Evolutionary conservation across 441 rosid species (phyloP).

Genomic region (Iberis amara): DNA sequence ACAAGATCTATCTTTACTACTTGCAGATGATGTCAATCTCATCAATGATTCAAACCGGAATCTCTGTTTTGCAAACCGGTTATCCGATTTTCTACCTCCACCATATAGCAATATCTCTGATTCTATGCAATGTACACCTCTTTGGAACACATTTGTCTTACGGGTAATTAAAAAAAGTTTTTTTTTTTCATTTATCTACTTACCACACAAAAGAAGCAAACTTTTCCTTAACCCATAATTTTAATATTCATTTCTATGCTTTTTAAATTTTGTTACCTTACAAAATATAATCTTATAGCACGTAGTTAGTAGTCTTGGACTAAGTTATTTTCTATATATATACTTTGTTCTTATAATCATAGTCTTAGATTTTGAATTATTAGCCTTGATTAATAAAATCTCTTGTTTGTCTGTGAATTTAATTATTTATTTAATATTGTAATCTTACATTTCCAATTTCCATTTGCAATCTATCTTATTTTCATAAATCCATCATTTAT

Average conservation of each 20-base stretch:
- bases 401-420: too few relatives aligned
- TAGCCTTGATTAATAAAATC: too few relatives aligned
- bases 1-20: conserved; percentile 19
- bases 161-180: conserved; percentile 52
- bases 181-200: conserved; percentile 1
- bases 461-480: too few relatives aligned
- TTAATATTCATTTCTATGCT: not conserved
- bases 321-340: too few relatives aligned
- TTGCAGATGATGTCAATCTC: conserved; percentile 14
- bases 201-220: not conserved
- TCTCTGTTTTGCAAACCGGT: conserved; percentile 50
- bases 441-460: too few relatives aligned
- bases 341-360: too few relatives aligned
- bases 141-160: conserved; percentile 74
- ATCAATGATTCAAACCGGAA: conserved; percentile 19
- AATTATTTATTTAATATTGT: too few relatives aligned
- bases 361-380: too few relatives aligned
- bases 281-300: too few relatives aligned
- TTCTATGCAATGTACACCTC: conserved; percentile 47
- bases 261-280: too few relatives aligned
- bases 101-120: conserved; percentile 69
- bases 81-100: conserved; percentile 61
- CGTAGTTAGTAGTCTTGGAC: too few relatives aligned
- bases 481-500: too few relatives aligned
- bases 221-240: not conserved